phyloP scores from a whole-genome alignment of 2,329 filamentous ascomycete species.

The Diplodia corticola region DNA sequence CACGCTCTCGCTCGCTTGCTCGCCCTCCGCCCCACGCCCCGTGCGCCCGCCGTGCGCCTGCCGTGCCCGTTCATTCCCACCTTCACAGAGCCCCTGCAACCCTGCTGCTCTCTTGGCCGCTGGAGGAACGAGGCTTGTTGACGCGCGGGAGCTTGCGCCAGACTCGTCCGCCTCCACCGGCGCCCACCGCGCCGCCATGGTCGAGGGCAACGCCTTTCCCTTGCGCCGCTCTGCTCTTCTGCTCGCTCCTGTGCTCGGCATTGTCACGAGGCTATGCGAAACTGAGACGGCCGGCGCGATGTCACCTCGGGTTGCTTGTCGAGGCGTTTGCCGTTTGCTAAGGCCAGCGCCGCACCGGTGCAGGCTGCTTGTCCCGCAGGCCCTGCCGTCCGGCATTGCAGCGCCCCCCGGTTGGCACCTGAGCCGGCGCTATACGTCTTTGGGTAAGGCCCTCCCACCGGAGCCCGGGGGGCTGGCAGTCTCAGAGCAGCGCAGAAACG shows the following conservation, averaged over 20 bases:
- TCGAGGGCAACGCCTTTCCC: not conserved
- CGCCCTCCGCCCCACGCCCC: not conserved
- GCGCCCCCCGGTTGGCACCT: not conserved
- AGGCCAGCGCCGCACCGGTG: not conserved
- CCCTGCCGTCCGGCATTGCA: not conserved
- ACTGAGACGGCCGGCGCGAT: not conserved
- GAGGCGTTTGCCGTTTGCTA: not conserved
- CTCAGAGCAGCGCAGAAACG: not conserved
- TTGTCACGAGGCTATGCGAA: not conserved
- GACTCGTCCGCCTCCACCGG: not conserved
- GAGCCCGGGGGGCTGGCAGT: not conserved
- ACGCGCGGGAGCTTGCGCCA: not conserved
- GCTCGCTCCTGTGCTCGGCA: not conserved
- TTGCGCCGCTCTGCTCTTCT: not conserved
- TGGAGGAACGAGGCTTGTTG: not conserved
- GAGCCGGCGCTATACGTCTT: not conserved
- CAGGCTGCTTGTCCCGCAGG: not conserved
- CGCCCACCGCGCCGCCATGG: slow-evolving; percentile 4
- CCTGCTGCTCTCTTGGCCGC: not conserved
- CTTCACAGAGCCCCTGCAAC: not conserved
- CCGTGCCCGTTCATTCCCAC: no score
- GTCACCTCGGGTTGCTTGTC: not conserved
- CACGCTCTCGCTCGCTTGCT: not conserved
- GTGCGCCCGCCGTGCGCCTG: not conserved
- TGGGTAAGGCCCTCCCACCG: not conserved